A percentile compares a stretch with the other conserved stretches of the same genome.
These are phyloP conservation scores for Wallacemonas sp. DNA, from an alignment of 208 protist species.

Conservation along the genomic window DNA sequence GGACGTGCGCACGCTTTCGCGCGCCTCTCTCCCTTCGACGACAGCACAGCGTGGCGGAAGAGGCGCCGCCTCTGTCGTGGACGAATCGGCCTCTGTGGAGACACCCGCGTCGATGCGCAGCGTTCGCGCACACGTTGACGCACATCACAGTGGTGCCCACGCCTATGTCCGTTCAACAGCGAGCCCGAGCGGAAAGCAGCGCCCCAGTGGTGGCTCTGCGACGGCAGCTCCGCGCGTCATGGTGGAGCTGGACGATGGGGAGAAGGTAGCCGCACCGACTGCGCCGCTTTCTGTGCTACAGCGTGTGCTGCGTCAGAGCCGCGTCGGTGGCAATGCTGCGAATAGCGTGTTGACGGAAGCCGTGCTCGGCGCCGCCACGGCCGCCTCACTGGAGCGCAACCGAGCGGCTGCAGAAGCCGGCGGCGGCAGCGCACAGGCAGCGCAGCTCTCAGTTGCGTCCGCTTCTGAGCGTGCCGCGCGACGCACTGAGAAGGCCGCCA, in stretches of 20 bases:
- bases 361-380: too few relatives aligned
- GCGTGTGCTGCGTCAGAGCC: background rate
- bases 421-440: too few relatives aligned
- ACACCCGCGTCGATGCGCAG: background rate
- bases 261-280: background rate
- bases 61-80: too few relatives aligned
- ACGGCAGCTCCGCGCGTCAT: background rate
- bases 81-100: too few relatives aligned
- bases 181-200: background rate
- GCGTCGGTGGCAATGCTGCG: background rate
- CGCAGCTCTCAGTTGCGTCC: background rate
- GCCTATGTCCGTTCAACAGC: background rate
- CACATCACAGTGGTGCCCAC: background rate
- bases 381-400: too few relatives aligned
- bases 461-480: slow-evolving; percentile 18
- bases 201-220: background rate
- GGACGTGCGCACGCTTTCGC: slow-evolving; percentile 8
- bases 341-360: too few relatives aligned
- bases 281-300: background rate
- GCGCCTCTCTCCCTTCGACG: background rate
- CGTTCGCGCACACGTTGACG: background rate
- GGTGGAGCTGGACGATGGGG: slow-evolving; percentile 17
- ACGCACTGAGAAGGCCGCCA: slow-evolving; percentile 8
- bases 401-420: too few relatives aligned
- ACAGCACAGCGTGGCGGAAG: too few relatives aligned